These are phyloP conservation scores for Crithidia thermophila DNA, from an alignment of 208 protist genomes.

Conservation along the genomic window DNA sequence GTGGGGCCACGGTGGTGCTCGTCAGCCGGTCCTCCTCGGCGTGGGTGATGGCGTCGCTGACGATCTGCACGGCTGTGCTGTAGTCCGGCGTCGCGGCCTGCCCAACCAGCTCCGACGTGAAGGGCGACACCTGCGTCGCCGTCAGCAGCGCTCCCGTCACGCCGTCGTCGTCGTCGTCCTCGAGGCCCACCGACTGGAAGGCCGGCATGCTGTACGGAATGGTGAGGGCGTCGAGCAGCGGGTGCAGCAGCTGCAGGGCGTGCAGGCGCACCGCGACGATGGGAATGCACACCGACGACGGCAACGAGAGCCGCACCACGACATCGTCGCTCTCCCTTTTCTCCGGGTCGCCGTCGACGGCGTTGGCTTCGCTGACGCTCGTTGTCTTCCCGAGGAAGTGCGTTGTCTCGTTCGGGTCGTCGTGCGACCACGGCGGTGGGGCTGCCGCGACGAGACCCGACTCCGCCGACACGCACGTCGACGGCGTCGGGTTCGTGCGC, in stretches of 20 bases:
- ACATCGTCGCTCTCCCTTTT: no score
- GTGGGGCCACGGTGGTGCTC: neutral
- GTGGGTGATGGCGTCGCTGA: constrained; percentile 18
- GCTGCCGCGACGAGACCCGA: neutral
- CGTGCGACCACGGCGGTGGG: constrained; percentile 16
- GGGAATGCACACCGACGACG: constrained; percentile 26
- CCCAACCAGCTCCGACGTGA: neutral
- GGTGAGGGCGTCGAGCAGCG: constrained; percentile 26
- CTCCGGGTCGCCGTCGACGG: neutral
- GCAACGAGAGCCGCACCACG: constrained; percentile 23
- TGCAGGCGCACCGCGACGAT: constrained; percentile 29
- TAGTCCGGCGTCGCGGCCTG: constrained; percentile 14
- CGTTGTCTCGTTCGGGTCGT: constrained; percentile 17
- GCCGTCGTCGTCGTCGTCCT: constrained; percentile 12
- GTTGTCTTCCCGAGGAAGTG: constrained; percentile 8
- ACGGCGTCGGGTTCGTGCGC: constrained; percentile 7
- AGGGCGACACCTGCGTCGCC: constrained; percentile 3
- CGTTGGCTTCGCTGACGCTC: neutral
- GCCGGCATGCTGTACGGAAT: neutral
- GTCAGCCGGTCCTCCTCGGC: neutral
- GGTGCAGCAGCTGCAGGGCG: constrained; percentile 26
- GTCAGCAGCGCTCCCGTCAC: constrained; percentile 5
- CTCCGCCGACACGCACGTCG: neutral
- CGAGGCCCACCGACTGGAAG: neutral
- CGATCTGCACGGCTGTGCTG: constrained; percentile 5